Evolutionary conservation across 768 basidiomycete genomes (phyloP), one percentile per base, ranked within the genome.

Genomic region (Serendipita sp.): DNA sequence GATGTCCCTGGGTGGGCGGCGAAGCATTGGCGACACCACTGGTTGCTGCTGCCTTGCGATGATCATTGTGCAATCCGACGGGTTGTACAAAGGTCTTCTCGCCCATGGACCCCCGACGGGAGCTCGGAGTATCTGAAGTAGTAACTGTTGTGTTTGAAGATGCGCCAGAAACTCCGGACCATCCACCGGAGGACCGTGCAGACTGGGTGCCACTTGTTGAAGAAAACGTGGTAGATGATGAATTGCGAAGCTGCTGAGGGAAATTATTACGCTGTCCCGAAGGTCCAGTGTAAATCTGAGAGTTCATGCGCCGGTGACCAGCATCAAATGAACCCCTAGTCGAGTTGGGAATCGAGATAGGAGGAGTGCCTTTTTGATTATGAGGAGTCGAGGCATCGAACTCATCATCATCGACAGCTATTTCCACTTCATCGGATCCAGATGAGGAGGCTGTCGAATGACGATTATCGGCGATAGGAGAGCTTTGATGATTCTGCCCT

Each of bases 341-440:
- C n/a, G 55, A 60, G 11, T 33, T 33, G 29, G 55, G 55, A 36
- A 60, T 60, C 23, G 55, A 60, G 34, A 60, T 60, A n/a, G 55
- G 55, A 60, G 55, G 55, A 23, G 55, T 60, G 29, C 55, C 55
- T 29, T 60, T 60, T 33, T 60, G 55, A 23, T 29, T 29, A 50
- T 50, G 48, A 50, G 48, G 48, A n/a, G 48, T 50, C n/a, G 48
- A 31, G n/a, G 29, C 29, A 34, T 60, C 55, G 8, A n/a, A 31
- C 55, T 60, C 55, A 8, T 60, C 55, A 10, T 60, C 55, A n/a
- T 60, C 55, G 4, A 60, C 55, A n/a, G 55, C 36, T 4, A 31
- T 29, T 52, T 52, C 48, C 10, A 52, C 48, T 34, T 60, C 55
- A 34, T 60, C 55, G 8, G 55, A 60, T n/a, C 55, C 55, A 23